Percentiles rank a stretch among this genome's conserved stretches.
phyloP scores from a whole-genome alignment of 805 yeast species.

The Barnettozyma salicaria region DNA sequence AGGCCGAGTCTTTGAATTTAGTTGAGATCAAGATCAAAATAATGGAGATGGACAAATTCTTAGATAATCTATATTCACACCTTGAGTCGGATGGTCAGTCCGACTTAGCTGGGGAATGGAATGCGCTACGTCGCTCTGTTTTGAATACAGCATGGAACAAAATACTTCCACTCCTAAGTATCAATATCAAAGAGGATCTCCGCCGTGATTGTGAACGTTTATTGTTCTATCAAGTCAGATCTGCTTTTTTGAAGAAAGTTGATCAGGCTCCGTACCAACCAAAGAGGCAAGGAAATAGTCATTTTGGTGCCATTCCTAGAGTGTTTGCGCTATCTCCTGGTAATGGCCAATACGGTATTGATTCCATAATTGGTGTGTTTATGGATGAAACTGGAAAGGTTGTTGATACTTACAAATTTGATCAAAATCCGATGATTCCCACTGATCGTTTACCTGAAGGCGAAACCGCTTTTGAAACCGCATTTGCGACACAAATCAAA shows the following conservation, averaged over 20 bases:
- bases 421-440: constrained; percentile 54
- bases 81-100: constrained; percentile 75
- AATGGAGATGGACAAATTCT: constrained; percentile 32
- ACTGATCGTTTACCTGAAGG: constrained; percentile 37
- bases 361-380: constrained; percentile 79
- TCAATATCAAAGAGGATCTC: constrained; percentile 77
- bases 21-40: constrained; percentile 56
- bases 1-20: constrained; percentile 79
- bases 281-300: constrained; percentile 46
- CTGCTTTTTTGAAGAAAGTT: constrained; percentile 58
- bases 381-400: constrained; percentile 78
- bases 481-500: constrained; percentile 53
- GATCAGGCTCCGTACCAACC: constrained; percentile 96
- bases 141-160: constrained; percentile 63
- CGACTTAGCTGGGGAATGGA: constrained; percentile 76
- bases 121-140: constrained; percentile 60
- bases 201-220: constrained; percentile 69
- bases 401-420: constrained; percentile 71
- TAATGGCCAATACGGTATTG: constrained; percentile 70
- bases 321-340: constrained; percentile 82
- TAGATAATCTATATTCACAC: constrained; percentile 44
- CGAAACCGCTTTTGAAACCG: constrained; percentile 56
- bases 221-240: constrained; percentile 64
- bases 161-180: constrained; percentile 58
- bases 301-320: constrained; percentile 74